Conservation (phyloP, 768 basidiomycete genomes). For the Boletus patriciae region DNA sequence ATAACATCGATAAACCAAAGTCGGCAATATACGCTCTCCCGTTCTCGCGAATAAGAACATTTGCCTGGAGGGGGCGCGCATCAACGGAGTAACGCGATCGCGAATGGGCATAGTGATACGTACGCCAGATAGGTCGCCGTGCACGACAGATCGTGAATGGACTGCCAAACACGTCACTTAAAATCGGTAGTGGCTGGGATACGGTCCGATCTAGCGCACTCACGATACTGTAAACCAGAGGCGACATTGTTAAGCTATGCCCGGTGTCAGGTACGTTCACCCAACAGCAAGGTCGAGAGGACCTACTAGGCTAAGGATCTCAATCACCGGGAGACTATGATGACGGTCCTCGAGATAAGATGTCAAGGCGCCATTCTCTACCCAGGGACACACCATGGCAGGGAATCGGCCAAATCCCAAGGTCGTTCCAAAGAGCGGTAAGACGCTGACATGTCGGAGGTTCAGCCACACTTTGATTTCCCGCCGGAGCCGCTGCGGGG, state of each 20-base stretch:
- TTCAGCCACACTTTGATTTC: slow-evolving; percentile 3
- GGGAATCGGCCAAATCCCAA: neutral
- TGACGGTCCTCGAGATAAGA: neutral
- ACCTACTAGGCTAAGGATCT: slow-evolving; percentile 2
- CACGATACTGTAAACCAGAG: slow-evolving; percentile 6
- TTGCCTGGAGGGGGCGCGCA: neutral
- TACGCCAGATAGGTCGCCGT: slow-evolving; percentile 12
- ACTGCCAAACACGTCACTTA: neutral
- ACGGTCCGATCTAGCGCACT: neutral
- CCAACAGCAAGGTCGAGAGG: neutral
- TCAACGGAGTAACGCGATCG: neutral
- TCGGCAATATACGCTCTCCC: neutral
- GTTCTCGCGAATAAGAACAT: neutral
- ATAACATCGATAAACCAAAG: slow-evolving; percentile 8
- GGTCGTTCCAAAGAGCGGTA: neutral
- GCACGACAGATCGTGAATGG: slow-evolving; percentile 5
- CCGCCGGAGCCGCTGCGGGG: slow-evolving; percentile 10
- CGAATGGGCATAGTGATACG: neutral
- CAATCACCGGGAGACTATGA: neutral
- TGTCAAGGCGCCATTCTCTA: slow-evolving; percentile 1
- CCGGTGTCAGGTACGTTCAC: neutral
- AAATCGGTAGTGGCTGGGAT: too few relatives aligned
- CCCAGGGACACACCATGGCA: slow-evolving; percentile 6
- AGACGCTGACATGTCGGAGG: neutral
- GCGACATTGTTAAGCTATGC: neutral